These are phyloP conservation scores for Leccinum obscurum DNA, from an alignment of 768 basidiomycete genomes.

Conservation along the genomic window DNA sequence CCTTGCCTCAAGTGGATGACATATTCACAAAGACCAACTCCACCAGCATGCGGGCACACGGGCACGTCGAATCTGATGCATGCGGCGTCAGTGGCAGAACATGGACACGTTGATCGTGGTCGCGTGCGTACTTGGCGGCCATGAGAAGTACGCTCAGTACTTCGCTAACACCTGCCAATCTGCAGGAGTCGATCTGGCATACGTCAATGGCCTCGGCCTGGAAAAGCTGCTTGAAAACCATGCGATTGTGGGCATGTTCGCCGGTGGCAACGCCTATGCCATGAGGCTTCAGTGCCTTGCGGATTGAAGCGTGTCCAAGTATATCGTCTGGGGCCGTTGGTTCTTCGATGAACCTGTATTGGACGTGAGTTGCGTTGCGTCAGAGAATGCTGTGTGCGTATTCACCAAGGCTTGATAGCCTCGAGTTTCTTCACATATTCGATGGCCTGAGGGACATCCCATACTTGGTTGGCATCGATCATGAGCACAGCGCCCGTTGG, in stretches of 20 bases:
- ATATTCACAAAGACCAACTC: constrained; percentile 94
- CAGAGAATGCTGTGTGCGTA: not conserved
- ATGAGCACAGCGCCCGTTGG: constrained; percentile 93
- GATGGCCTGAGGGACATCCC: constrained; percentile 92
- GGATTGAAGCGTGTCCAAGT: constrained; percentile 83
- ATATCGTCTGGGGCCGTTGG: constrained; percentile 96
- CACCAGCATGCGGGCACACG: constrained; percentile 94
- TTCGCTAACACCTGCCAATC: constrained; percentile 92
- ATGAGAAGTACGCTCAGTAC: constrained; percentile 91
- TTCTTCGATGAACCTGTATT: constrained; percentile 89
- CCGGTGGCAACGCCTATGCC: constrained; percentile 95
- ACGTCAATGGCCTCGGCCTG: constrained; percentile 95
- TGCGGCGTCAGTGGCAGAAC: constrained; percentile 3
- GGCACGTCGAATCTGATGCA: constrained; percentile 75
- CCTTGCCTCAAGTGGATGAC: constrained; percentile 77
- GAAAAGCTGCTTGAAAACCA: constrained; percentile 95
- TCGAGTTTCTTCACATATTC: constrained; percentile 83
- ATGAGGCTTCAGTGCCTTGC: constrained; percentile 76
- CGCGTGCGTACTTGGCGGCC: constrained; percentile 73
- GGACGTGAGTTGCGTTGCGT: not conserved
- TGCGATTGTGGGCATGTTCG: constrained; percentile 95
- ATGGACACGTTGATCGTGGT: not conserved
- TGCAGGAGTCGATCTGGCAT: constrained; percentile 92
- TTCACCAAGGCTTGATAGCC: constrained; percentile 84
- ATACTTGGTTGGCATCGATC: constrained; percentile 98